Percentiles rank a stretch among this genome's conserved stretches.
Conservation (phyloP, 768 basidiomycete genomes). For the Russula sp. region DNA sequence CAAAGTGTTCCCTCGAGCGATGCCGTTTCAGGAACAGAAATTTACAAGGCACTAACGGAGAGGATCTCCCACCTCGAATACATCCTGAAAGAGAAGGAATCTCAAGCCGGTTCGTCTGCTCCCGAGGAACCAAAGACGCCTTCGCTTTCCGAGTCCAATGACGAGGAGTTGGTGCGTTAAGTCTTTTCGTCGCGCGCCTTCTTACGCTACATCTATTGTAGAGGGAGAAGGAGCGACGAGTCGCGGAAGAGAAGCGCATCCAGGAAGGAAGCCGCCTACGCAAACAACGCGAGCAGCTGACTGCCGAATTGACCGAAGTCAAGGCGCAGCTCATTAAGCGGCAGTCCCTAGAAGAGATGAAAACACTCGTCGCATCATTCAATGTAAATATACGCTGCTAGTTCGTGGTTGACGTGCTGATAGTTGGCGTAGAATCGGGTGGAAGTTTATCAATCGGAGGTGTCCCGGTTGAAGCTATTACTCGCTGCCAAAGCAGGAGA, state of each 20-base stretch:
- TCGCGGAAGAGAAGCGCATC: constrained; percentile 15
- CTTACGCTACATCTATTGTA: neutral
- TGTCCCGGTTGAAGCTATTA: constrained; percentile 61
- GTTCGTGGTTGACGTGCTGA: neutral
- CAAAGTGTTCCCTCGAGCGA: constrained; percentile 18
- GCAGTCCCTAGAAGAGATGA: constrained; percentile 15
- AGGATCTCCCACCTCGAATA: constrained; percentile 11
- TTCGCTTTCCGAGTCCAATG: constrained; percentile 5
- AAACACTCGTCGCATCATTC: constrained; percentile 11
- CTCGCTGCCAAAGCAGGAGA: constrained; percentile 70
- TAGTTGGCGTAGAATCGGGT: constrained; percentile 56
- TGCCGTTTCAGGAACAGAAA: constrained; percentile 7
- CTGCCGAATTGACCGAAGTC: constrained; percentile 19
- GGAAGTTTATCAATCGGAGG: constrained; percentile 59
- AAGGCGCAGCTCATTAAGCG: constrained; percentile 19
- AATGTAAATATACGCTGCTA: neutral
- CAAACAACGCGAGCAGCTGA: constrained; percentile 18
- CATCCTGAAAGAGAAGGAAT: constrained; percentile 16
- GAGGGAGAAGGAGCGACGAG: constrained; percentile 15
- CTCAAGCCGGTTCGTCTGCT: neutral
- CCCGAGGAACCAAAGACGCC: constrained; percentile 4
- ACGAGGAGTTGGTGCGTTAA: constrained; percentile 9
- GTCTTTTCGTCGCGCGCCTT: neutral
- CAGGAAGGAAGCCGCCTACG: constrained; percentile 20
- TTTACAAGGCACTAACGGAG: constrained; percentile 10